Evolutionary conservation across 2,329 filamentous ascomycete species (phyloP).

Genomic region (Huntiella decipiens): DNA sequence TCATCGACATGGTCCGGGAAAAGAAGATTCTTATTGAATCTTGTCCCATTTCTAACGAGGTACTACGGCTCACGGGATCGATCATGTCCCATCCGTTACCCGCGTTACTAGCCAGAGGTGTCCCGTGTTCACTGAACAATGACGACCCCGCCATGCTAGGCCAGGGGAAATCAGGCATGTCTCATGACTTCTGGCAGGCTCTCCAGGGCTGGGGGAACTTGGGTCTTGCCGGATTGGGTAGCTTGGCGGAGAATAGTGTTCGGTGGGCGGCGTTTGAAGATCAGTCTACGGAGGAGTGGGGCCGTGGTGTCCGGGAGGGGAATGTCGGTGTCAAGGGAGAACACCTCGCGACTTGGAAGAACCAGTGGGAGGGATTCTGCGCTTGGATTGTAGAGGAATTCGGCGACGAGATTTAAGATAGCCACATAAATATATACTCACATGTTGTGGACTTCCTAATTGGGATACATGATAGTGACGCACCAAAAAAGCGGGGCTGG

Average conservation of each 20-base stretch:
- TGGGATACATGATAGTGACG: too few relatives aligned
- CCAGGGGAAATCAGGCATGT: slow-evolving; percentile 63
- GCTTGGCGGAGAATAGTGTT: slow-evolving; percentile 80
- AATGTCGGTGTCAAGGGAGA: slow-evolving; percentile 53
- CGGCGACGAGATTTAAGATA: slow-evolving; percentile 19
- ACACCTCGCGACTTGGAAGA: slow-evolving; percentile 57
- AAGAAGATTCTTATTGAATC: slow-evolving; percentile 75
- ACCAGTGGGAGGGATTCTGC: slow-evolving; percentile 78
- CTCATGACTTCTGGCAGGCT: slow-evolving; percentile 87
- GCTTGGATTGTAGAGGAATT: slow-evolving; percentile 75
- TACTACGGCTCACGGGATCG: slow-evolving; percentile 58
- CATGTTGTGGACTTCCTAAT: too few relatives aligned
- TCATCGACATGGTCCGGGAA: slow-evolving; percentile 76
- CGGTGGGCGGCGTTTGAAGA: slow-evolving; percentile 83
- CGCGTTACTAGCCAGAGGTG: slow-evolving; percentile 65
- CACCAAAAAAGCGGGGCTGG: too few relatives aligned
- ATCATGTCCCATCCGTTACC: slow-evolving; percentile 67
- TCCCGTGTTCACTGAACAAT: slow-evolving; percentile 69
- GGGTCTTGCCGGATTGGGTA: slow-evolving; percentile 68
- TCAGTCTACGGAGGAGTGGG: slow-evolving; percentile 50
- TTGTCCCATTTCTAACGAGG: slow-evolving; percentile 82
- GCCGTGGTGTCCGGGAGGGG: slow-evolving; percentile 52
- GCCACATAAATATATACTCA: too few relatives aligned
- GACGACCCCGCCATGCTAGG: slow-evolving; percentile 82
- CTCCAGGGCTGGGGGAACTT: slow-evolving; percentile 84